phyloP scores from a whole-genome alignment of 805 yeast species.

The Danielia reshetovae region DNA sequence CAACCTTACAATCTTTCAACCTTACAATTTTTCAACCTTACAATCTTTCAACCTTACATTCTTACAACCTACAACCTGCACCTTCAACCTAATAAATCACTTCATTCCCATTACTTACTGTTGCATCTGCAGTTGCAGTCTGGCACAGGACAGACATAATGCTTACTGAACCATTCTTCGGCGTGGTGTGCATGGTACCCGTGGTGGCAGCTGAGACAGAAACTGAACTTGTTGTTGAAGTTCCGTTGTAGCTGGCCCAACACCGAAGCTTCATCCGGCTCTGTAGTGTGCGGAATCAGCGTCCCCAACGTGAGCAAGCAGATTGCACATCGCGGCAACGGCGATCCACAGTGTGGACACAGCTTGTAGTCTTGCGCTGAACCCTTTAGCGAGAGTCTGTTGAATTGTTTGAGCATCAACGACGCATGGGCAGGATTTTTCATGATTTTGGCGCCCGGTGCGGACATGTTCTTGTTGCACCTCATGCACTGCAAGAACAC shows the following conservation, averaged over 20 bases:
- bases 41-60: too few relatives aligned
- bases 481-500: constrained; percentile 75
- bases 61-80: too few relatives aligned
- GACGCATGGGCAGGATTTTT: constrained; percentile 10
- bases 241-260: constrained; percentile 5
- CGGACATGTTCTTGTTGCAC: constrained; percentile 71
- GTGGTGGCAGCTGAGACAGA: constrained; percentile 87
- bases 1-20: too few relatives aligned
- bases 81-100: too few relatives aligned
- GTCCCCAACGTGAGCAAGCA: constrained; percentile 79
- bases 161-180: constrained; percentile 90
- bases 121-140: constrained; percentile 86
- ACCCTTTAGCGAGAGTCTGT: constrained; percentile 14
- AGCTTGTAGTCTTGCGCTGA: constrained; percentile 22
- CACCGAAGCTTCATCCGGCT: background rate
- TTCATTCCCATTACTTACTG: constrained; percentile 31
- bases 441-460: constrained; percentile 20
- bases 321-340: constrained; percentile 86
- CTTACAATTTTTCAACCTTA: too few relatives aligned
- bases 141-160: constrained; percentile 89
- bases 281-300: constrained; percentile 40
- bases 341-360: constrained; percentile 85
- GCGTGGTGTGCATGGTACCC: constrained; percentile 96
- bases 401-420: constrained; percentile 34
- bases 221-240: constrained; percentile 70